Evolutionary conservation across 495 filamentous ascomycete genomes (phyloP), one percentile per base, ranked within the genome.

Genomic region (Penicillium cataractarum): DNA sequence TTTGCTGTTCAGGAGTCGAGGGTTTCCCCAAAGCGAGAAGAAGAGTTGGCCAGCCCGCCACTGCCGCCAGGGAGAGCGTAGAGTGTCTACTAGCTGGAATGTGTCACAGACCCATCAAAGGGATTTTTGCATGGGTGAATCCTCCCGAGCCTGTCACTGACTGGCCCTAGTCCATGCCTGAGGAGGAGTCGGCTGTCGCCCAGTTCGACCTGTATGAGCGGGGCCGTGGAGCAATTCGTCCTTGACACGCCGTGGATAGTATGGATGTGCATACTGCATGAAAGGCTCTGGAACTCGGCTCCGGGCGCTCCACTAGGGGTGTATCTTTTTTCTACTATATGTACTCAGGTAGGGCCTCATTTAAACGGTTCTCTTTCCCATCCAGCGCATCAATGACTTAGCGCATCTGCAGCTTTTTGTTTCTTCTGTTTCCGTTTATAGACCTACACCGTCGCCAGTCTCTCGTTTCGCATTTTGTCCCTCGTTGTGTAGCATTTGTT

Each of bases 241-340:
- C 66, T 65, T 62, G 61, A 67, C 64, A 66, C 57, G 59, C 61
- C 64, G 44, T 55, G 44, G 59, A 37, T 42, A 66, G 68, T 61
- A 71, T 73, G 55, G 68, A 73, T 73, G 53, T 73, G 64, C 70
- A 71, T 71, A 66, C 70, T 72, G 64, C 67, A 65, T 44, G 40
- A 42, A 53, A 22, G 53, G 60, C 65, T 19, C 62, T 67, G 46
- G 64, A 60, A 64, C 58, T 65, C 62, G 57, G 46, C 60, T 60
- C 35, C 26, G 50, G 24, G 58, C 54, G 56, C 27, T 32, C 52
- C 49, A 55, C 46, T 32, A 12, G 49, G 49, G 13, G 9, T n/a
- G n/a, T n/a, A n/a, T n/a, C n/a, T n/a, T n/a, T n/a, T 52, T 42
- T 58, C 48, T 63, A 53, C 54, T 74, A 70, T 72, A 69, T 72